Percentiles rank a stretch among this genome's conserved stretches.
Conservation (phyloP, 306 rosid species). For the cucumber (Cucumis sativus) region Cucumber_9930_V3 NC_026657.2:5493001-5493500, state of each 20-base stretch:
- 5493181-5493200: slow-evolving; percentile 31
- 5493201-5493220: slow-evolving; percentile 23
- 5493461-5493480: slow-evolving; percentile 35
- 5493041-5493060: neutral
- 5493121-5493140: no score
- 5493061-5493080: neutral
- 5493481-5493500: slow-evolving; percentile 39
- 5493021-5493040: slow-evolving; percentile 20
- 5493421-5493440: slow-evolving; percentile 29
- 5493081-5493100: neutral
- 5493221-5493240: slow-evolving; percentile 21
- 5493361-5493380: slow-evolving; percentile 36
- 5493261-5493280: slow-evolving; percentile 27
- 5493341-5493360: neutral
- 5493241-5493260: slow-evolving; percentile 25
- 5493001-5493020: slow-evolving; percentile 24
- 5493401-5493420: slow-evolving; percentile 25
- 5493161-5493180: slow-evolving; percentile 39
- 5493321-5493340: neutral
- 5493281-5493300: slow-evolving; percentile 21
- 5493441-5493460: slow-evolving; percentile 29
- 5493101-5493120: neutral
- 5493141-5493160: neutral
- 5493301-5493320: neutral
- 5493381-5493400: slow-evolving; percentile 27